Base-by-base conservation (phyloP, 1,139 yeast genomes). In the Yarrowia galli region DNA sequence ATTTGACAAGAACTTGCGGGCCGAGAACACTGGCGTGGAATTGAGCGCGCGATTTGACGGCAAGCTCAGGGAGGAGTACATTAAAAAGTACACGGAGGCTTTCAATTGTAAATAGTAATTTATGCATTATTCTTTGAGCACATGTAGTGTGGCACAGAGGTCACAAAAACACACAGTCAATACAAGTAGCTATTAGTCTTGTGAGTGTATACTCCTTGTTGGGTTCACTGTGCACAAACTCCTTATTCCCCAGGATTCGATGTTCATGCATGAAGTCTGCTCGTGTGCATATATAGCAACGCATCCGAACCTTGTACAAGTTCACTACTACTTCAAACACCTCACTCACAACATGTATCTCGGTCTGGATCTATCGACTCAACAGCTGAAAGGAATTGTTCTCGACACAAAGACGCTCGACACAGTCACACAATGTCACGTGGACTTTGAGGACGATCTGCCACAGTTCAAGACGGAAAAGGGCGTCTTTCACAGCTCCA, bases 361-460 rank as follows among this genome's bases (percentile, higher is more conserved):
- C 35, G 98, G 98, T 0, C 86, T 92, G 74, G 98, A 92, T 76
- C 82, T 92, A 53, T 91, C 97, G 1, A 92, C 98, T 20, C 98
- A 92, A 77, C 97, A 92, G 76, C 80, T 92, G 74, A 92, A 92
- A 77, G 64, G 51, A 25, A 85, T 91, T 63, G 84, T 92, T 53
- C 87, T 89, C 35, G 86, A 91, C 51, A 82, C 87, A 75, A 83
- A 80, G 20, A 73, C 81, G 16, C 80, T 91, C 69, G 78, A 82
- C 60, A 86, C 87, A 46, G 81, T 85, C 38, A 79, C 83, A 65
- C 84, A 89, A 18, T 89, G 83, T 71, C 77, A 85, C 63, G 89
- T 92, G 35, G 92, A 88, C 71, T 92, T 92, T 74, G 97, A 91
- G 72, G 77, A 77, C 18, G 89, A 86, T 67, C 83, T 87, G 66